These are phyloP conservation scores for Xylaria venustula DNA, from an alignment of 495 filamentous ascomycete species.

Conservation along the genomic window DNA sequence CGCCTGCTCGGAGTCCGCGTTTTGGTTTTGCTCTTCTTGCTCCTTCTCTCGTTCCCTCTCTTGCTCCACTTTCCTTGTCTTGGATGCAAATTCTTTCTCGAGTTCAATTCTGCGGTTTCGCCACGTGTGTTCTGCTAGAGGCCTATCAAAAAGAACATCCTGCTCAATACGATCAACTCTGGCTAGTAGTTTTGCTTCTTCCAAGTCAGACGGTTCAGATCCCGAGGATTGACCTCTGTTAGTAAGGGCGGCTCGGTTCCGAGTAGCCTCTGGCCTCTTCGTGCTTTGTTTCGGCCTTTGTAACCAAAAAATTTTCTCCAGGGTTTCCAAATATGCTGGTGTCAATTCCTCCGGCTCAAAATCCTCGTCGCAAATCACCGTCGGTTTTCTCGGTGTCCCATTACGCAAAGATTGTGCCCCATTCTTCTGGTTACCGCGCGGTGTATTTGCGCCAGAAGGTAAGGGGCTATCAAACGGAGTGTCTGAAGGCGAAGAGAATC, in stretches of 20 bases:
- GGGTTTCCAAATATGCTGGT: conserved; percentile 69
- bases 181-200: conserved; percentile 60
- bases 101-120: conserved; percentile 62
- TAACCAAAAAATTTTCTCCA: conserved; percentile 68
- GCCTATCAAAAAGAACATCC: conserved; percentile 82
- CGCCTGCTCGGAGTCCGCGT: conserved; percentile 18
- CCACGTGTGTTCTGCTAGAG: conserved; percentile 76
- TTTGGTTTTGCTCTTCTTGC: conserved; percentile 24
- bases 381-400: conserved; percentile 31
- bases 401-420: conserved; percentile 17
- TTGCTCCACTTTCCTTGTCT: conserved; percentile 35
- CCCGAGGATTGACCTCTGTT: conserved; percentile 1
- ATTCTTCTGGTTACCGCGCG: conserved; percentile 35
- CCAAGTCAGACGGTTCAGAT: conserved; percentile 36
- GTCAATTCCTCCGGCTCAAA: conserved; percentile 72
- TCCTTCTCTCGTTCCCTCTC: conserved; percentile 23
- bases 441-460: conserved; percentile 48
- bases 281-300: conserved; percentile 55
- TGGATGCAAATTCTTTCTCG: conserved; percentile 52
- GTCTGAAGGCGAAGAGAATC: conserved; percentile 23
- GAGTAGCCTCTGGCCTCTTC: conserved; percentile 46
- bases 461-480: conserved; percentile 45
- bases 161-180: conserved; percentile 76
- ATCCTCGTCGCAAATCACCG: conserved; percentile 52
- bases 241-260: conserved; percentile 16